Conservation (phyloP, 2,329 filamentous ascomycete species). For the Calonectria fujianensis region DNA sequence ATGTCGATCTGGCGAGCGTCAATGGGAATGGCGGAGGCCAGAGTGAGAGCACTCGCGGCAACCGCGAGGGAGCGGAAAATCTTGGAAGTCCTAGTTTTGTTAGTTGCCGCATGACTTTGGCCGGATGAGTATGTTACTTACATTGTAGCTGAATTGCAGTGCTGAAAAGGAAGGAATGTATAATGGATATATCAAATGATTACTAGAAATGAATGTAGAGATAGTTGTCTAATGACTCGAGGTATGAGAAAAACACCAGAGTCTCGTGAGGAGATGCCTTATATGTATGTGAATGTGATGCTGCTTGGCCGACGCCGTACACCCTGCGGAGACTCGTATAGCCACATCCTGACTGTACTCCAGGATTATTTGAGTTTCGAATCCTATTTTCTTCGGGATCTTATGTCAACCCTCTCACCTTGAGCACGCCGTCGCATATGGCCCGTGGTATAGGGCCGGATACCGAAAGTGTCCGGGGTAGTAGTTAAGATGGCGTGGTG, state of each 20-base stretch:
- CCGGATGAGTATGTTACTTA: neutral
- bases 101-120: neutral
- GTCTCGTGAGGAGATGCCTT: neutral
- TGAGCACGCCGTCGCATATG: neutral
- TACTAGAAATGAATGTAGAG: constrained; percentile 7
- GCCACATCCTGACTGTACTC: constrained; percentile 5
- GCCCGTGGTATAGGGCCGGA: neutral
- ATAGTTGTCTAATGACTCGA: neutral
- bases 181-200: neutral
- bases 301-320: constrained; percentile 1
- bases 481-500: neutral
- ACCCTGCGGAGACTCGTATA: neutral
- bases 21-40: constrained; percentile 6
- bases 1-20: constrained; percentile 14
- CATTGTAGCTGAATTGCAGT: constrained; percentile 5
- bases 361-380: constrained; percentile 9
- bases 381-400: constrained; percentile 23
- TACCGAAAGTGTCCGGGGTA: constrained; percentile 8
- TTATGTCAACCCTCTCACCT: neutral
- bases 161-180: constrained; percentile 1
- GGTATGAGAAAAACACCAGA: neutral
- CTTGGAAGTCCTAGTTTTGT: constrained; percentile 9
- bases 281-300: neutral
- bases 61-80: constrained; percentile 17
- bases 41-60: constrained; percentile 16